Base-by-base conservation (phyloP, 2,329 filamentous ascomycete species). In the Pezicula rhizophila region DNA sequence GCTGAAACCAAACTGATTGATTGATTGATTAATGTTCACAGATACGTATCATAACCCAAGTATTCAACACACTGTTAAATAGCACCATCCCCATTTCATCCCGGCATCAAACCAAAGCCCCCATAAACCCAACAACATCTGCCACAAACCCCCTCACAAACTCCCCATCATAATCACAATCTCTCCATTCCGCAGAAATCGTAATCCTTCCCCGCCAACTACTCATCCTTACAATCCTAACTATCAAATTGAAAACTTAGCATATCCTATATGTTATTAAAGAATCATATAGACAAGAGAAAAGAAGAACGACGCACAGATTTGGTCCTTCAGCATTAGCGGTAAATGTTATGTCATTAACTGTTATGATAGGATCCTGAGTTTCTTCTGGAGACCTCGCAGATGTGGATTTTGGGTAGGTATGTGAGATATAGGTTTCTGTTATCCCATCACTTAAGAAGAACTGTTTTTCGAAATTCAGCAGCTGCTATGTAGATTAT, bases 361-460 rank as follows among this genome's bases (percentile, higher is more conserved):
- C 50, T 39, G 12, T 35, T 26, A 58, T 50, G 10, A 44, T 10
- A 12, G 28, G 8, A 10, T 31, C 28, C 28, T 11, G 28, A 31
- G 11, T 12, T 10, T 10, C 28, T 12, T 31, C 7, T 8, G 26
- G 12, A 28, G 43, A 23, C 11, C 20, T 6, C 6, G 34, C 1
- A 15, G 33, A 14, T 5, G 49, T 42, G 10, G 40, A 14, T 12
- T 17, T 10, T 11, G 34, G 35, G 44, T 58, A 59, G 4, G 39
- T 17, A 17, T 51, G 50, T 0, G 42, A 45, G 31, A 59, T 59
- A 34, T 58, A 57, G 23, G 46, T 26, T 34, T 59, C 57, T 23
- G 47, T 53, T 38, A 55, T 42, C n/a, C 57, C 57, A 15, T 59
- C 57, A 34, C 54, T 57, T 17, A 58, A 50, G 31, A 59, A 51